These are phyloP conservation scores for Aspergillus udagawae DNA, from an alignment of 2,329 filamentous ascomycete genomes.

Conservation along the genomic window DNA sequence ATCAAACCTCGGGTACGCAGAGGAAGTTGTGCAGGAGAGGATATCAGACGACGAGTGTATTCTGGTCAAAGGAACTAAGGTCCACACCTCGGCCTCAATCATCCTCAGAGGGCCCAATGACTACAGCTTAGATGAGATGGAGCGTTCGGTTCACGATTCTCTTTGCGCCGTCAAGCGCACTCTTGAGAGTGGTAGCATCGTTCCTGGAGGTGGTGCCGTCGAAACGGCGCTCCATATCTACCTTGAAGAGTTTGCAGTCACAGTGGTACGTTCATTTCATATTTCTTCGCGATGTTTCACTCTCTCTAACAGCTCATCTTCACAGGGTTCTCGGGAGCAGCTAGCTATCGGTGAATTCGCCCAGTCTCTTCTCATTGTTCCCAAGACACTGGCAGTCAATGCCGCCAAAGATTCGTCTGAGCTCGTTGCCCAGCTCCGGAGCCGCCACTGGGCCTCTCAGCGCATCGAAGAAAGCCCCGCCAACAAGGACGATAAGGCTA, in stretches of 20 bases:
- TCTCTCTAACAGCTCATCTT: constrained; percentile 1
- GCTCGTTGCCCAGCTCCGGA: constrained; percentile 90
- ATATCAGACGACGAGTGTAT: constrained; percentile 99
- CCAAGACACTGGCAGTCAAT: constrained; percentile 95
- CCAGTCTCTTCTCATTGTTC: constrained; percentile 86
- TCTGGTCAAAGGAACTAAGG: constrained; percentile 90
- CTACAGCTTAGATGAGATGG: constrained; percentile 97
- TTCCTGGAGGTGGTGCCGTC: constrained; percentile 91
- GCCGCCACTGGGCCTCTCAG: constrained; percentile 89
- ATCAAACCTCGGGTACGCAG: constrained; percentile 82
- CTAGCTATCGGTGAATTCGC: constrained; percentile 97
- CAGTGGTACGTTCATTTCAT: constrained; percentile 61
- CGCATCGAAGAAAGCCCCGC: constrained; percentile 78
- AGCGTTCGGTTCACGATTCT: constrained; percentile 95
- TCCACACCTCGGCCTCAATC: constrained; percentile 88
- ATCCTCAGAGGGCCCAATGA: constrained; percentile 95
- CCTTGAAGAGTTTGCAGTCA: constrained; percentile 96
- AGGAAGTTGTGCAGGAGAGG: constrained; percentile 96
- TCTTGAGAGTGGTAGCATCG: constrained; percentile 92
- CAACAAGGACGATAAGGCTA: constrained; percentile 76
- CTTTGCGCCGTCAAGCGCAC: constrained; percentile 96
- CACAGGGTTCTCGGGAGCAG: constrained; percentile 82
- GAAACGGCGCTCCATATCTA: constrained; percentile 99
- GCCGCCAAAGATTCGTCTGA: constrained; percentile 95
- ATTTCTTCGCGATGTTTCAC: background rate